Conservation (phyloP, 2,329 filamentous ascomycete species). For the Penicillium sp. region DNA sequence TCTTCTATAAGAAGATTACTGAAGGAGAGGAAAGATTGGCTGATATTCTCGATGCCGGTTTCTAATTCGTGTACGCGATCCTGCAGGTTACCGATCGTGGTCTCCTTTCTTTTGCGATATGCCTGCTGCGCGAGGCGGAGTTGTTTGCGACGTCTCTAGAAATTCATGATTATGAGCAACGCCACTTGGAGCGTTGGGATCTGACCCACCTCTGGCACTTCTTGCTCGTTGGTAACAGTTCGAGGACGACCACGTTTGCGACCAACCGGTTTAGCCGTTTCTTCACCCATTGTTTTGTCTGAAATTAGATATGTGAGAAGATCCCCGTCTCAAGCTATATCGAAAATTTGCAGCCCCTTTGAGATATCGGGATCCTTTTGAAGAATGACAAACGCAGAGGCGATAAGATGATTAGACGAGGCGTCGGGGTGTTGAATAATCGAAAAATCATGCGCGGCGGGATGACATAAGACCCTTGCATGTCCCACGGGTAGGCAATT, state of each 20-base stretch:
- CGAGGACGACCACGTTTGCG: slow-evolving; percentile 28
- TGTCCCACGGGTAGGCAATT: neutral
- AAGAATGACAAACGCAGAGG: neutral
- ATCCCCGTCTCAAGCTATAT: neutral
- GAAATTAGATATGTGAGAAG: neutral
- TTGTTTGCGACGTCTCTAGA: slow-evolving; percentile 28
- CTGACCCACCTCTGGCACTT: slow-evolving; percentile 24
- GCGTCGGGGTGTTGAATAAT: slow-evolving; percentile 1
- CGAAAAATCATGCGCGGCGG: neutral
- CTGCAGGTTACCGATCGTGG: slow-evolving; percentile 25
- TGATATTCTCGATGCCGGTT: slow-evolving; percentile 24
- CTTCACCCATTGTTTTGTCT: slow-evolving; percentile 2
- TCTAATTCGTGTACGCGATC: slow-evolving; percentile 24
- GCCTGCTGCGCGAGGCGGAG: slow-evolving; percentile 27
- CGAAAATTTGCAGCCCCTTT: neutral
- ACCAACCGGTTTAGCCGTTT: slow-evolving; percentile 9
- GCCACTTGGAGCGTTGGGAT: neutral
- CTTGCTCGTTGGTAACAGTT: slow-evolving; percentile 19
- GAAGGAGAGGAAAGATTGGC: slow-evolving; percentile 28
- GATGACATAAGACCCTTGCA: neutral
- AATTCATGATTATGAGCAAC: slow-evolving; percentile 7
- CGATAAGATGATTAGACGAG: neutral
- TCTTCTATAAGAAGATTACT: slow-evolving; percentile 25
- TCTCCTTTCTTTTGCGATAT: slow-evolving; percentile 28
- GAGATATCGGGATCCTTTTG: neutral